These are phyloP conservation scores for Fabrea salina DNA, from an alignment of 169 alveolate species.

Conservation along the genomic window DNA sequence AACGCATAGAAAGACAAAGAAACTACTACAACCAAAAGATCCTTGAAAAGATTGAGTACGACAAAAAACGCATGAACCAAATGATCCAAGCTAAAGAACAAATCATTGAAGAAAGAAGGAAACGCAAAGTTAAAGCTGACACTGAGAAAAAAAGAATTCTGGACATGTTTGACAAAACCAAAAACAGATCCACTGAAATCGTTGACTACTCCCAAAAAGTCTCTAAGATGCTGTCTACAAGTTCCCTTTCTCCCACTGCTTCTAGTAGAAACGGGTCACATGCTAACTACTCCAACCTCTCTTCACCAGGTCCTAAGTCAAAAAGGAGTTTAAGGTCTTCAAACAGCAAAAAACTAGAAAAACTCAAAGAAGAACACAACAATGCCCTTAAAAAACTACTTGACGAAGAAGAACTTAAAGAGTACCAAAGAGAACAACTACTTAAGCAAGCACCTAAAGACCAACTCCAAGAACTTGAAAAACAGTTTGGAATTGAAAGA, in stretches of 20 bases:
- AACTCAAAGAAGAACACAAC: background rate
- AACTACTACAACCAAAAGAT: constrained; percentile 56
- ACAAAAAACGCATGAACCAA: constrained; percentile 42
- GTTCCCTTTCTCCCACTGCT: too few relatives aligned
- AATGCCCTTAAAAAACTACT: constrained; percentile 14
- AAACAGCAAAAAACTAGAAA: background rate
- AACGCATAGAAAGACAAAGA: constrained; percentile 49
- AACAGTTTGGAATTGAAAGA: constrained; percentile 42
- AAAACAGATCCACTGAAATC: background rate
- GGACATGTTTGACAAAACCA: constrained; percentile 46
- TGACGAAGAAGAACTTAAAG: constrained; percentile 34
- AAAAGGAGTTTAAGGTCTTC: too few relatives aligned
- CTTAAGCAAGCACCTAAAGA: constrained; percentile 22
- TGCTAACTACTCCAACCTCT: background rate
- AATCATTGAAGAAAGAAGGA: constrained; percentile 46
- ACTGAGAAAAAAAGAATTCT: constrained; percentile 42
- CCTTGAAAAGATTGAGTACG: constrained; percentile 45
- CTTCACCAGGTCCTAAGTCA: too few relatives aligned
- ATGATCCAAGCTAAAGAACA: constrained; percentile 43
- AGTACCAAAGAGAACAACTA: constrained; percentile 37
- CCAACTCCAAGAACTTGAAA: constrained; percentile 36
- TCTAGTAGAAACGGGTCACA: background rate
- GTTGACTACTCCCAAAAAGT: background rate
- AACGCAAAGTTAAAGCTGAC: constrained; percentile 60
- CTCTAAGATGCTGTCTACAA: too few relatives aligned